Evolutionary conservation across 2,329 filamentous ascomycete species (phyloP).

Genomic region (Drechmeria coniospora): DNA sequence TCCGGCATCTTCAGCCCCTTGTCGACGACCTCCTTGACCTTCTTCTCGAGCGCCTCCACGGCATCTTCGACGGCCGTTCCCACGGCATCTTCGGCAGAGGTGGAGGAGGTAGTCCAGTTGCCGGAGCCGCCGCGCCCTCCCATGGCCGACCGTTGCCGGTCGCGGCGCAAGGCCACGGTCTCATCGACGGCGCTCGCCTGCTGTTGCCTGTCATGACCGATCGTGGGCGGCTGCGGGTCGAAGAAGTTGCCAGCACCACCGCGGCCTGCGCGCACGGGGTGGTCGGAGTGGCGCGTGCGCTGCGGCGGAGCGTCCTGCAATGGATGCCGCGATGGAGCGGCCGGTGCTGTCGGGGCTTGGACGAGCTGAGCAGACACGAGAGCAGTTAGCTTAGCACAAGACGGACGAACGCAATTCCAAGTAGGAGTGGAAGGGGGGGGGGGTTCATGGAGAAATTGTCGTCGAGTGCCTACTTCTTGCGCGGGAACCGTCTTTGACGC

Average conservation of each 20-base stretch:
- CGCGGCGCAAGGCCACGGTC: constrained; percentile 17
- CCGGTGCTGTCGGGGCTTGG: too few relatives aligned
- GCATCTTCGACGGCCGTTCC: constrained; percentile 8
- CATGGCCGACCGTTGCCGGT: constrained; percentile 10
- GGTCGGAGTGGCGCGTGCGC: too few relatives aligned
- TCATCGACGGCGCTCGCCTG: constrained; percentile 17
- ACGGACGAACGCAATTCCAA: too few relatives aligned
- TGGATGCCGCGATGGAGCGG: too few relatives aligned
- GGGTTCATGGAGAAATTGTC: constrained; percentile 1
- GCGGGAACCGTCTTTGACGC: too few relatives aligned
- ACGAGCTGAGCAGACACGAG: too few relatives aligned
- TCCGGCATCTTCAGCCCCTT: constrained; percentile 29
- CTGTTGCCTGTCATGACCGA: constrained; percentile 17
- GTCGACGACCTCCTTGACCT: constrained; percentile 30
- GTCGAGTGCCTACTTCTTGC: too few relatives aligned
- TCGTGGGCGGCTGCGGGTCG: constrained; percentile 18
- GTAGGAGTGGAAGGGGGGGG: too few relatives aligned
- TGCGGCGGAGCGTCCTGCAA: too few relatives aligned
- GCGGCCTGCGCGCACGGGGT: constrained; percentile 28
- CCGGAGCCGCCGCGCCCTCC: constrained; percentile 41
- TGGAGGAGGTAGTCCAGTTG: constrained; percentile 25
- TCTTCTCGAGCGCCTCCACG: constrained; percentile 23
- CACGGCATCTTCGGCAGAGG: constrained; percentile 11
- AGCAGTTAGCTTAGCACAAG: too few relatives aligned
- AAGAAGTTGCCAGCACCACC: constrained; percentile 49